A percentile compares a stretch with the other conserved stretches of the same genome.
These are phyloP conservation scores for Sisymbrium irio DNA, from an alignment of 345 rosid genomes.

Conservation along the genomic window DNA sequence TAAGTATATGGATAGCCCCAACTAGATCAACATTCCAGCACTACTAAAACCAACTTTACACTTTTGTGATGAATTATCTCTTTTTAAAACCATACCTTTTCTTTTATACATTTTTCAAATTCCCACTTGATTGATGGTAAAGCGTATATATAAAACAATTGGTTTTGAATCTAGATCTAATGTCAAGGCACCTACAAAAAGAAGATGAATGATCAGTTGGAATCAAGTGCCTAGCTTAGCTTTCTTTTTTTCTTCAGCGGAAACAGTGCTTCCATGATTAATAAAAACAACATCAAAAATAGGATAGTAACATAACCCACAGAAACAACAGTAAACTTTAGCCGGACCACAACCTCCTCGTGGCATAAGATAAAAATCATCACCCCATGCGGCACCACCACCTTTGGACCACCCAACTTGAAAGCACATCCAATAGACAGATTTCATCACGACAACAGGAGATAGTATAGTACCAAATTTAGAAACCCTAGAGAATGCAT, in stretches of 20 bases:
- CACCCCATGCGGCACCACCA: conserved; percentile 17
- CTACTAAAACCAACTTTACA: conserved; percentile 9
- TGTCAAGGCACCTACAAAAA: background rate
- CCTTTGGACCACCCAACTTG: conserved; percentile 28
- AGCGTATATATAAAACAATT: background rate
- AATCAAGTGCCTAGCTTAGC: background rate
- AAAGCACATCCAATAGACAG: background rate
- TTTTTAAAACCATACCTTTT: background rate
- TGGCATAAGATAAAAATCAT: conserved; percentile 21
- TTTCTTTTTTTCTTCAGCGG: background rate
- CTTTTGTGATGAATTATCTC: conserved; percentile 6
- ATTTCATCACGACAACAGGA: background rate
- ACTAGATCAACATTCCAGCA: background rate
- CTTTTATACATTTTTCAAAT: background rate
- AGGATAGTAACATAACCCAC: background rate
- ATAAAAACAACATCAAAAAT: background rate
- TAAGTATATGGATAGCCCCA: background rate
- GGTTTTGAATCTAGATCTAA: conserved; percentile 26
- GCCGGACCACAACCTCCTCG: conserved; percentile 10
- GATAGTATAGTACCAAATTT: background rate
- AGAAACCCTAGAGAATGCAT: background rate
- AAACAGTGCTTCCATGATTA: background rate
- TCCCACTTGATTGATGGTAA: conserved; percentile 21
- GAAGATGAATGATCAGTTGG: background rate
- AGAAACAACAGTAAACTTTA: background rate